Percentiles rank a stretch among this genome's conserved stretches.
Conservation (phyloP, 176 grass and related monocot genomes). For the Triticum monococcum region DNA sequence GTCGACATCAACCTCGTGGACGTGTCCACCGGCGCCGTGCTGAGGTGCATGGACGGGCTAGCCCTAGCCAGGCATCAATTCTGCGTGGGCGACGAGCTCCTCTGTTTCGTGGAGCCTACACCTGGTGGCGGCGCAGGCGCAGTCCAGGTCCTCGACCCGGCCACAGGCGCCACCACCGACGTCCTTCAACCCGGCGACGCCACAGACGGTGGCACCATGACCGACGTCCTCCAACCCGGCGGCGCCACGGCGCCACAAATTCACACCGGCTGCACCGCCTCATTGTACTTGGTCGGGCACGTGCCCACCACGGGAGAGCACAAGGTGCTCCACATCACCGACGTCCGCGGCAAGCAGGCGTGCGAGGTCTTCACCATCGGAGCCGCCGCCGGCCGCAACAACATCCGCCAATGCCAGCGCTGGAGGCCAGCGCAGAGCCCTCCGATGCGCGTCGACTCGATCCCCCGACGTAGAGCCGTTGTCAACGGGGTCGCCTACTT, state of each 20-base stretch:
- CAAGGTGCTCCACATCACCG: constrained; percentile 23
- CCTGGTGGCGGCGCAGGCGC: not conserved
- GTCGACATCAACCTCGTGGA: not conserved
- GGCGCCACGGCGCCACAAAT: not conserved
- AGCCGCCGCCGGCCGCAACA: not conserved
- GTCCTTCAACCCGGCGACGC: not conserved
- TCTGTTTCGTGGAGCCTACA: not conserved
- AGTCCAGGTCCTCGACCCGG: not conserved
- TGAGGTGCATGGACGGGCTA: not conserved
- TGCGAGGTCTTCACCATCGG: constrained; percentile 21
- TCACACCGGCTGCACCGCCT: not conserved
- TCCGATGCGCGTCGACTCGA: not conserved
- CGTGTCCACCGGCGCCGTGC: not conserved
- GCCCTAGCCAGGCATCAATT: not conserved
- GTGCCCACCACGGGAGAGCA: constrained; percentile 10
- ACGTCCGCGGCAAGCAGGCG: not conserved
- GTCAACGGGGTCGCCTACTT: constrained; percentile 5
- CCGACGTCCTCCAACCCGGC: not conserved
- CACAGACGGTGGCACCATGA: not conserved
- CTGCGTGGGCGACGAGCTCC: not conserved
- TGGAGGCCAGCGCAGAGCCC: not conserved
- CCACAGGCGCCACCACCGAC: not conserved
- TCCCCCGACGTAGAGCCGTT: not conserved
- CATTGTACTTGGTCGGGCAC: constrained; percentile 17
- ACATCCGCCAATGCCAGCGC: not conserved